Conservation (phyloP, 2,329 filamentous ascomycete species). For the Fusarium tanahbumbuense region DNA sequence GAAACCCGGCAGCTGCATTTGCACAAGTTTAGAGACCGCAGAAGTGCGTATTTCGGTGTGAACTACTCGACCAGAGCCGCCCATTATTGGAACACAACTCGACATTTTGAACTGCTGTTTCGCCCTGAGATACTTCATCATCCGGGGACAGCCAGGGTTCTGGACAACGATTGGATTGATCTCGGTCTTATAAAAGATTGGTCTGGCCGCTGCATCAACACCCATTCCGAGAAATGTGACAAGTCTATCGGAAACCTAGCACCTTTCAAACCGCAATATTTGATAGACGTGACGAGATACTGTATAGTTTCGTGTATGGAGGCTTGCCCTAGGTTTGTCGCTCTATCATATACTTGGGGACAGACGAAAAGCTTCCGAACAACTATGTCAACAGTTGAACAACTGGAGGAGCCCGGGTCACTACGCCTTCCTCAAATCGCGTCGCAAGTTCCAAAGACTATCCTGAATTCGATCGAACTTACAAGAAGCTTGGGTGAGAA, state of each 20-base stretch:
- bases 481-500: not conserved
- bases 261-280: not conserved
- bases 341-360: not conserved
- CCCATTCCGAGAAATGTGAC: not conserved
- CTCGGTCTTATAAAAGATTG: not conserved
- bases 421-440: not conserved
- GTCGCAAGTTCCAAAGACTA: not conserved
- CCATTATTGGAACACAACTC: not conserved
- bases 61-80: not conserved
- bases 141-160: not conserved
- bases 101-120: not conserved
- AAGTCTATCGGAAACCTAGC: not conserved
- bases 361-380: not conserved
- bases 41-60: too few species aligned
- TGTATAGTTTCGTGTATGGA: rapidly evolving
- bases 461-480: not conserved
- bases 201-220: rapidly evolving
- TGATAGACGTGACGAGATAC: not conserved
- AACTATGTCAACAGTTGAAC: not conserved
- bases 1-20: too few species aligned
- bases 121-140: not conserved
- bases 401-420: not conserved
- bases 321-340: not conserved
- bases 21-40: too few species aligned
- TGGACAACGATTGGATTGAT: not conserved